phyloP scores from a whole-genome alignment of 495 filamentous ascomycete species.

The Penicillium alfredii region DNA sequence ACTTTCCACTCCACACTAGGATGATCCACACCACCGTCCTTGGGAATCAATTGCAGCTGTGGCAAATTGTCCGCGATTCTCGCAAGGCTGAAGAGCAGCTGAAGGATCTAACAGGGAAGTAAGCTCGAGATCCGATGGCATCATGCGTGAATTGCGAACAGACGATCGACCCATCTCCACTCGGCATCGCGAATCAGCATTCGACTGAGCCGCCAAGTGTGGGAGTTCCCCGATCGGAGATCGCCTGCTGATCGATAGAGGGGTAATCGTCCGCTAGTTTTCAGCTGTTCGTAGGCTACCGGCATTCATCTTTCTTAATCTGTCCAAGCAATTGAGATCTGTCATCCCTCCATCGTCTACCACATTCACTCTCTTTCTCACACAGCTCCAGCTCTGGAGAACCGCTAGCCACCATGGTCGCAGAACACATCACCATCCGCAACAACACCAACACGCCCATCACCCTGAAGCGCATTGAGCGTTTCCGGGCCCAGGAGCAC shows the following conservation, averaged over 20 bases:
- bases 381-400: too few species aligned
- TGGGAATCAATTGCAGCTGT: too few species aligned
- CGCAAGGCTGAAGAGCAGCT: too few species aligned
- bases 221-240: slow-evolving; percentile 6
- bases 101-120: too few species aligned
- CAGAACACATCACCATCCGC: slow-evolving; percentile 64
- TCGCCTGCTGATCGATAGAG: slow-evolving; percentile 17
- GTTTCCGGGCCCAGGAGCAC: slow-evolving; percentile 50
- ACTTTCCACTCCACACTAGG: too few species aligned
- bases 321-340: neutral
- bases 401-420: slow-evolving; percentile 30
- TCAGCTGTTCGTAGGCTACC: slow-evolving; percentile 1
- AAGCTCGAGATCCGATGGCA: too few species aligned
- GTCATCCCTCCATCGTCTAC: neutral
- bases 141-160: too few species aligned
- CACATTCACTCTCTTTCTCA: neutral
- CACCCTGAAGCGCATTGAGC: slow-evolving; percentile 68
- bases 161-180: too few species aligned
- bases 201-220: slow-evolving; percentile 13
- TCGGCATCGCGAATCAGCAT: slow-evolving; percentile 20
- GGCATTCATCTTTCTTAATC: slow-evolving; percentile 2
- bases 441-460: slow-evolving; percentile 76
- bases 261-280: slow-evolving; percentile 11
- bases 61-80: too few species aligned
- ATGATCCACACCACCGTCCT: too few species aligned